Evolutionary conservation across 140 eudicot species (phyloP).

Genomic region (Artemisia princeps): DNA sequence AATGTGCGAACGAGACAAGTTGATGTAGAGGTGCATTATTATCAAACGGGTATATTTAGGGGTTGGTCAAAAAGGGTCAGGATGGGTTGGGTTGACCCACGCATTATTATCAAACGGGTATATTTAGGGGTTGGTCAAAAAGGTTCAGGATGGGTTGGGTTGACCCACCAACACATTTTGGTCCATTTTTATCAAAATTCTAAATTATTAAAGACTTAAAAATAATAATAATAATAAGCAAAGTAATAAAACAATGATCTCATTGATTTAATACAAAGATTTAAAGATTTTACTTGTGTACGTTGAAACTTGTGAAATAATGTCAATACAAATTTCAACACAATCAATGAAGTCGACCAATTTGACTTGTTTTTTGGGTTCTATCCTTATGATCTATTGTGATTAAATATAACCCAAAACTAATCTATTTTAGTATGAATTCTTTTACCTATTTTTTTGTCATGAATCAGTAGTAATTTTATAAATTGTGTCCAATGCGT

Average conservation of each 20-base stretch:
- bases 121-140: neutral
- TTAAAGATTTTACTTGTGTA: neutral
- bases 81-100: neutral
- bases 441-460: neutral
- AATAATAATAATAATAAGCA: too few relatives aligned
- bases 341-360: neutral
- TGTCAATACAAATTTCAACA: neutral
- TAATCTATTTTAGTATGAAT: neutral
- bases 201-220: too few relatives aligned
- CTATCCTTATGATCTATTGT: neutral
- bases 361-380: neutral
- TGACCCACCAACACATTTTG: neutral
- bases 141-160: neutral
- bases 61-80: neutral
- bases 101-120: neutral
- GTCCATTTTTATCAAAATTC: neutral
- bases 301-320: neutral
- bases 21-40: neutral
- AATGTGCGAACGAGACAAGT: neutral
- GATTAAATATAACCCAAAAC: neutral
- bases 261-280: too few relatives aligned
- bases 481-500: neutral
- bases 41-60: neutral
- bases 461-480: neutral
- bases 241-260: too few relatives aligned